Base-by-base conservation (phyloP, 441 rosid species). In the Dalechampia spathulata region DNA sequence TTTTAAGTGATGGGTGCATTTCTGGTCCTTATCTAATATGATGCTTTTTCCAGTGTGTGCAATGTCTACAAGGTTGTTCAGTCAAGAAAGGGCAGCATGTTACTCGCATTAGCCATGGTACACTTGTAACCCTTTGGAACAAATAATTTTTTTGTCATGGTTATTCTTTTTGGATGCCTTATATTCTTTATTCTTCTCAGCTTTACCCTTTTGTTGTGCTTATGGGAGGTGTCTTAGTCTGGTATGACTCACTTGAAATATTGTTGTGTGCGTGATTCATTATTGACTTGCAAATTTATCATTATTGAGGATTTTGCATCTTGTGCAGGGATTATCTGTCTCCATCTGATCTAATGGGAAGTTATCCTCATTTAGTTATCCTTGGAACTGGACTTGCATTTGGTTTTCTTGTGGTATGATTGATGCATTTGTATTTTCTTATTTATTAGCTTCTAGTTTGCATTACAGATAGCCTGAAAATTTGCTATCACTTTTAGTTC, bases 311-410 rank as follows among this genome's bases (percentile, higher is more conserved):
- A 23, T 62, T 46, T 58, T 67, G n/a, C 60, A 55, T 66, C 16
- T 63, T 38, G n/a, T 72, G 58, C 76, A 93, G 99, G 97, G 91
- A 93, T 75, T 85, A 81, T 78, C 64, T 93, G 67, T 90, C 99
- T 46, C 93, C 96, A 36, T 65, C 82, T 41, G 89, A 87, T 72
- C 55, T 93, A 50, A 70, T 90, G 60, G 72, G 72, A 56, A 81
- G 68, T 67, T 90, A 93, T 68, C 97, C 97, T 53, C 99, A 93
- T 78, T 69, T 93, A 27, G 91, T 93, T 63, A 68, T 93, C 6
- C 25, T 85, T 48, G 99, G 97, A 73, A 90, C 97, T 58, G 97
- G 99, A 66, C 96, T 93, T 73, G 95, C 99, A 36, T 93, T 90
- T 72, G 99, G 99, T 38, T 93, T 93, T 74, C 89, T 90, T 48